Percentiles rank a stretch among this genome's conserved stretches.
phyloP scores from a whole-genome alignment of 176 grass and related monocot species.

The Canna indica region DNA sequence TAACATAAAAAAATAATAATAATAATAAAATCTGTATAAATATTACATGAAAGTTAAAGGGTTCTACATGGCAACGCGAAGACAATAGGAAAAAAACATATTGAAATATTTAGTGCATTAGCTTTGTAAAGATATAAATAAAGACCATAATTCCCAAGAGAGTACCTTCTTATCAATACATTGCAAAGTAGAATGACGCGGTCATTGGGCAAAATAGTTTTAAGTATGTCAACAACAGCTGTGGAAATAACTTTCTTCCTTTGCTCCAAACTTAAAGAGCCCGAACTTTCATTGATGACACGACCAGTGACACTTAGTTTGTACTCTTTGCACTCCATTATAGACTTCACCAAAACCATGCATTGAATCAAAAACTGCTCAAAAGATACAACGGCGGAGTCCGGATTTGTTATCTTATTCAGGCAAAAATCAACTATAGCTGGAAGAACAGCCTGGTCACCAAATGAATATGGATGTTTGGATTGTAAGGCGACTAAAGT shows the following conservation, averaged over 20 bases:
- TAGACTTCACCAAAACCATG: conserved; percentile 87
- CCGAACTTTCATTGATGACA: conserved; percentile 49
- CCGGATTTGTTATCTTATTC: conserved; percentile 84
- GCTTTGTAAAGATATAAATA: neutral
- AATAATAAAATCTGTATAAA: too few species aligned
- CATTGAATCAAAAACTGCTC: conserved; percentile 91
- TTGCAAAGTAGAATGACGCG: conserved; percentile 81
- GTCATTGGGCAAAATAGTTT: conserved; percentile 60
- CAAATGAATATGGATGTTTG: conserved; percentile 91
- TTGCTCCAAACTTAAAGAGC: conserved; percentile 65
- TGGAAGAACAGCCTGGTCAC: conserved; percentile 63
- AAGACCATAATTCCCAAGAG: neutral
- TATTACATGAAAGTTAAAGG: neutral
- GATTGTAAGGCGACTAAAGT: conserved; percentile 58
- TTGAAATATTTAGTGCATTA: neutral
- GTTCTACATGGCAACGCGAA: neutral
- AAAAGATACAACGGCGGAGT: conserved; percentile 49
- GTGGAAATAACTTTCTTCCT: conserved; percentile 66
- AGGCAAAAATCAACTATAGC: conserved; percentile 64
- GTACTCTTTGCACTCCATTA: conserved; percentile 96
- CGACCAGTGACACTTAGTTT: conserved; percentile 58
- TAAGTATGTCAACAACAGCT: conserved; percentile 66
- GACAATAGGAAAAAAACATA: neutral
- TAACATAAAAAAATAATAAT: neutral
- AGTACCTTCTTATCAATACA: conserved; percentile 89